A percentile compares a stretch with the other conserved stretches of the same genome.
phyloP scores from a whole-genome alignment of 495 filamentous ascomycete genomes.

The Hyaloscypha variabilis region DNA sequence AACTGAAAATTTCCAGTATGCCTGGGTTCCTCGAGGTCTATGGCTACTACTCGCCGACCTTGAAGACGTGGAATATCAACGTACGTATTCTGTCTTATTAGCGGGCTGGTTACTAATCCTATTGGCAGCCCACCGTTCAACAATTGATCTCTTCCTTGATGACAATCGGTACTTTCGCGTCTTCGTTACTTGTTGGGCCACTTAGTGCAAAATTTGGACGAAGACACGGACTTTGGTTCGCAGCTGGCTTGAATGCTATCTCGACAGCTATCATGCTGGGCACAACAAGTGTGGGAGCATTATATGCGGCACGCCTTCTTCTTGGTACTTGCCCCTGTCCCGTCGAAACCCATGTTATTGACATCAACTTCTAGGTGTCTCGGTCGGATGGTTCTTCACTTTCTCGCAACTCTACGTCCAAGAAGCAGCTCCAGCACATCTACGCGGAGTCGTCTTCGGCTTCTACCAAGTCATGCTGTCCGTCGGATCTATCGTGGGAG shows the following conservation, averaged over 20 bases:
- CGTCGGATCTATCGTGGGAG: constrained; percentile 56
- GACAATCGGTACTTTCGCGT: constrained; percentile 62
- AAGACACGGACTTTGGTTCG: constrained; percentile 45
- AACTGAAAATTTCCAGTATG: constrained; percentile 53
- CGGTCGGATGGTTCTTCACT: constrained; percentile 62
- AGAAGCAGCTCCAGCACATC: constrained; percentile 37
- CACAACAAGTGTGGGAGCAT: constrained; percentile 50
- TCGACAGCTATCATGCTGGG: constrained; percentile 59
- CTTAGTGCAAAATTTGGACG: constrained; percentile 50
- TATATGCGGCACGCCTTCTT: constrained; percentile 58
- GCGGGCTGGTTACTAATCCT: constrained; percentile 44
- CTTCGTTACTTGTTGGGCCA: constrained; percentile 55
- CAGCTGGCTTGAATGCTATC: constrained; percentile 40
- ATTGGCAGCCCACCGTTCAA: constrained; percentile 52
- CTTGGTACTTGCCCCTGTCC: constrained; percentile 16
- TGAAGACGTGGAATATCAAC: constrained; percentile 28
- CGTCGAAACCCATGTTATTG: constrained; percentile 9
- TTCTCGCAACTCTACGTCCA: constrained; percentile 62
- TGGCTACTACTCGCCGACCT: constrained; percentile 12
- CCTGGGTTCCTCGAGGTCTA: constrained; percentile 50
- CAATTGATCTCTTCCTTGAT: constrained; percentile 62
- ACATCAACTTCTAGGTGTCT: constrained; percentile 45
- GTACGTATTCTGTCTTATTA: constrained; percentile 38
- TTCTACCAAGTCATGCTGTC: constrained; percentile 38
- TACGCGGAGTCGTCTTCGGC: constrained; percentile 24